These are phyloP conservation scores for Syzygium oleosum DNA, from an alignment of 345 rosid species.

Conservation along the genomic window DNA sequence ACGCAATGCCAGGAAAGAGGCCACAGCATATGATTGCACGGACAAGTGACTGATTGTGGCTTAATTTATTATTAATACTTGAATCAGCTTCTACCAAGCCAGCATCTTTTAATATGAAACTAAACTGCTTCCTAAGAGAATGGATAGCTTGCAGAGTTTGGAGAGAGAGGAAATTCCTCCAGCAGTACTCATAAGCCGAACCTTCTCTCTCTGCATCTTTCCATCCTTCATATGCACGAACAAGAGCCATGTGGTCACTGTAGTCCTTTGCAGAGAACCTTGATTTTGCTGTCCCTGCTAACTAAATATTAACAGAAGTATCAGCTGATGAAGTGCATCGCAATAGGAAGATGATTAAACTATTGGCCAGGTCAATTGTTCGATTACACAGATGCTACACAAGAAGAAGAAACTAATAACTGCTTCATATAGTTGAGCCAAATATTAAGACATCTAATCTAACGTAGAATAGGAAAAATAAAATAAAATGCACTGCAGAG, in stretches of 20 bases:
- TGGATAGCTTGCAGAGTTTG: conserved; percentile 97
- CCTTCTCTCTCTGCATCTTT: conserved; percentile 97
- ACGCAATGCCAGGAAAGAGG: conserved; percentile 90
- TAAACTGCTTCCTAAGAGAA: conserved; percentile 87
- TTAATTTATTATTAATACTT: conserved; percentile 59
- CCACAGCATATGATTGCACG: conserved; percentile 97
- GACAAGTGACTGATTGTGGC: conserved; percentile 83
- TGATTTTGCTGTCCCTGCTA: conserved; percentile 93
- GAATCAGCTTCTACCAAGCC: conserved; percentile 62
- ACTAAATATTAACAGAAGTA: conserved; percentile 28
- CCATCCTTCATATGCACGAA: conserved; percentile 99
- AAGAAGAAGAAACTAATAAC: not conserved
- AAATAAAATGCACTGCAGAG: not conserved
- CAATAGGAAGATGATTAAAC: not conserved
- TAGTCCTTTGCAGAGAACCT: conserved; percentile 96
- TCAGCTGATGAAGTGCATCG: not conserved
- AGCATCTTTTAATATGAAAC: conserved; percentile 80
- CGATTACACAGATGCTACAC: not conserved
- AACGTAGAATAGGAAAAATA: not conserved
- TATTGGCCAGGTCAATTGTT: not conserved
- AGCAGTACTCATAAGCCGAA: conserved; percentile 88
- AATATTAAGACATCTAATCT: not conserved
- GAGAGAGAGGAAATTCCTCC: conserved; percentile 94
- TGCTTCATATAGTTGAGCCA: not conserved
- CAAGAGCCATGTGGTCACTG: conserved; percentile 99